Base-by-base conservation (phyloP, 176 grass and related monocot genomes). In the Zizania latifolia region DNA sequence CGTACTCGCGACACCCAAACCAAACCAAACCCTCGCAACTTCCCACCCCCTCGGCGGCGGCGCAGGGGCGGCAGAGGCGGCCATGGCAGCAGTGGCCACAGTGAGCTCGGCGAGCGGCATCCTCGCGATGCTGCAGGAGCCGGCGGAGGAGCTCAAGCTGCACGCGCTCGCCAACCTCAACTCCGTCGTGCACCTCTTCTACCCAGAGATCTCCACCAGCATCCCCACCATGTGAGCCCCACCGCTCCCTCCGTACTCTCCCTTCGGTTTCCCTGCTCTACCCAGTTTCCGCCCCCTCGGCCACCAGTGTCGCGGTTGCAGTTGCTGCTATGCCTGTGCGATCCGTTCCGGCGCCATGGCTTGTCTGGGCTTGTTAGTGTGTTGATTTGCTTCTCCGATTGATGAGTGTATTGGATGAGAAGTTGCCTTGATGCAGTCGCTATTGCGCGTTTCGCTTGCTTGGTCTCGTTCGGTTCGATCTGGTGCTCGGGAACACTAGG, bases 171-270 rank as follows among this genome's bases (percentile, higher is more conserved):
- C 76, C 13, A 99, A 87, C 57, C 96, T 99, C 41, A 92, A 95
- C 85, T 92, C 86, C 50, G 79, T 92, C 56, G 96, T 95, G 68
- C 96, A 92, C 72, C 96, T 94, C 87, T 92, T 92, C 84, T 99
- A 92, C 89, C 89, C 89, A n/a, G 96, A 99, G 92, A 99, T 99
- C 89, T 99, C 96, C 85, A 95, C 96, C 77, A 90, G 87, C 80
- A 90, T 99, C 11, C 96, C 92, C 29, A 79, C 84, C 59, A 95
- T 99, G 96, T 95, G 84, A 92, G 96, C 11, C n/a, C 38, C 9
- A 8, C 19, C 2, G 1, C 26, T 46, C 43, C 43, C 60, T 56
- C 57, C 43, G 23, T 27, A 17, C 4, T 39, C 12, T 15, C 0
- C 39, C 15, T 8, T 53, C 27, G 1, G 27, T 73, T 58, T 22